Percentiles rank a stretch among this genome's conserved stretches.
Conservation (phyloP, 192 early-diverging fungal genomes). For the Backusella australiensis region DNA sequence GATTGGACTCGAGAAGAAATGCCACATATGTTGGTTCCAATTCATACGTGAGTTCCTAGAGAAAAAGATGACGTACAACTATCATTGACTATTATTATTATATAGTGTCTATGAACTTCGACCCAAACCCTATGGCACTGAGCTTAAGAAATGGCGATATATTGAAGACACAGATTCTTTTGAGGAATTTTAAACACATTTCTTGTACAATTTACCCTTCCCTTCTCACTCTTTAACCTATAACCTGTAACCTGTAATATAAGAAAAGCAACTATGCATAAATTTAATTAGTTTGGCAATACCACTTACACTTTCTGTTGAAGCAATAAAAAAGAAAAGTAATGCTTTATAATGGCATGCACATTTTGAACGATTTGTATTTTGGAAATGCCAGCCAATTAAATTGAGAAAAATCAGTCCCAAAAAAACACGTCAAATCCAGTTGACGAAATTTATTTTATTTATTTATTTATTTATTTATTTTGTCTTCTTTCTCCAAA, state of each 20-base stretch:
- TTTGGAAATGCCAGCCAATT: too few species aligned
- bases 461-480: background rate
- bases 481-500: background rate
- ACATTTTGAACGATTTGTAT: too few species aligned
- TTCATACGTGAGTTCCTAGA: slow-evolving; percentile 32
- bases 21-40: slow-evolving; percentile 42
- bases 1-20: slow-evolving; percentile 51
- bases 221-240: background rate
- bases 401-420: background rate
- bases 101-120: slow-evolving; percentile 38
- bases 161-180: slow-evolving; percentile 33
- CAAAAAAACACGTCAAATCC: background rate
- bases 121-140: slow-evolving; percentile 39
- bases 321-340: background rate
- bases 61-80: background rate
- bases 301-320: background rate
- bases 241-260: background rate
- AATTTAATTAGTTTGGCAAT: background rate
- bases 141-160: slow-evolving; percentile 39
- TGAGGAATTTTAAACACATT: slow-evolving; percentile 11
- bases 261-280: background rate
- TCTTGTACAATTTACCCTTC: background rate
- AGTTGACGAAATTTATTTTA: background rate
- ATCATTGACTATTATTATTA: background rate
- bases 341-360: too few species aligned